Percentiles rank a stretch among this genome's conserved stretches.
Conservation (phyloP, 805 yeast genomes). For the Blastobotrys peoriensis region DNA sequence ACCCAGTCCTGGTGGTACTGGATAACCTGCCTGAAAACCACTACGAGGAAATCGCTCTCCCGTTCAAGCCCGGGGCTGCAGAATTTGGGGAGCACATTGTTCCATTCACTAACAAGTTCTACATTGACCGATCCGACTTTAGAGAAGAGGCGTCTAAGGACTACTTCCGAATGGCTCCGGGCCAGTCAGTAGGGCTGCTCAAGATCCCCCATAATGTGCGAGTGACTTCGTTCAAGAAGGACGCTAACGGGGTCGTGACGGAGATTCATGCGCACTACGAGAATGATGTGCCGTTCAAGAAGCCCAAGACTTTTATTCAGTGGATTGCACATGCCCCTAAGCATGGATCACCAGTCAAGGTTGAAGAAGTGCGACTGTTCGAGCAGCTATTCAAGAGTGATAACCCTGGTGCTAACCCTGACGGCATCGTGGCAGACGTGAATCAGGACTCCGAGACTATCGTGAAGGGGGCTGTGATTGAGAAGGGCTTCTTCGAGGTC, state of each 20-base stretch:
- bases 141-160: slow-evolving; percentile 59
- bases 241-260: slow-evolving; percentile 55
- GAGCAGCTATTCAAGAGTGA: slow-evolving; percentile 85
- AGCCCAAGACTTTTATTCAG: slow-evolving; percentile 95
- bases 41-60: slow-evolving; percentile 65
- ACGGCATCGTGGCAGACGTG: slow-evolving; percentile 80
- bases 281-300: slow-evolving; percentile 51
- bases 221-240: slow-evolving; percentile 61
- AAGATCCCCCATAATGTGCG: slow-evolving; percentile 80
- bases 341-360: slow-evolving; percentile 54
- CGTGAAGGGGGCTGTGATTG: slow-evolving; percentile 61
- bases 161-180: slow-evolving; percentile 89
- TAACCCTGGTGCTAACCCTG: slow-evolving; percentile 83
- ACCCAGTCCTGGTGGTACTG: slow-evolving; percentile 77
- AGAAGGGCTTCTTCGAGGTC: slow-evolving; percentile 67
- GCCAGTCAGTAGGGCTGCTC: slow-evolving; percentile 90
- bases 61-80: slow-evolving; percentile 82
- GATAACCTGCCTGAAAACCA: slow-evolving; percentile 76
- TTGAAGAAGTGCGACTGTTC: slow-evolving; percentile 79
- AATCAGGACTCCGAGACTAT: slow-evolving; percentile 73
- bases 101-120: slow-evolving; percentile 69
- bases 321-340: slow-evolving; percentile 79
- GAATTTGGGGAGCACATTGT: slow-evolving; percentile 71
- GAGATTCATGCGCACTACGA: slow-evolving; percentile 78
- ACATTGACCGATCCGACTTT: slow-evolving; percentile 86